Evolutionary conservation across 1,284 basidiomycete genomes (phyloP).

Genomic region (Puccinia brachypodii): DNA sequence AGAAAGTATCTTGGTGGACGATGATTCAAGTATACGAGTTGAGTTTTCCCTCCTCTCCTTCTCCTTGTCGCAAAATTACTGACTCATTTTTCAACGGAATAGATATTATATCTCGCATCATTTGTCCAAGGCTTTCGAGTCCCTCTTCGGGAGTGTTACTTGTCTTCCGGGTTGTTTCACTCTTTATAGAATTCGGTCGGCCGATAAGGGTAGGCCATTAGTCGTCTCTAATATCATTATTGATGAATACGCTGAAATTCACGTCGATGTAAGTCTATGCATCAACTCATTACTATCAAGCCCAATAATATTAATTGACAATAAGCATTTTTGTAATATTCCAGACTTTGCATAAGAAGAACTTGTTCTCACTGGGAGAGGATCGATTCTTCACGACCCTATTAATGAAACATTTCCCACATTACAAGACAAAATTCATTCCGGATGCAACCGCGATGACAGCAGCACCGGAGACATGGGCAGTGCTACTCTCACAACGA

Average conservation of each 20-base stretch:
- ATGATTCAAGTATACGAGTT: conserved; percentile 82
- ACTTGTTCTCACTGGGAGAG: conserved; percentile 91
- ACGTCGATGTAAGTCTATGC: conserved; percentile 94
- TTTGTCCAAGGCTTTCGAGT: conserved; percentile 96
- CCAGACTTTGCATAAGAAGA: conserved; percentile 59
- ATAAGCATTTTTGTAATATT: too few relatives aligned
- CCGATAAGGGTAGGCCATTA: conserved; percentile 67
- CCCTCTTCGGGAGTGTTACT: conserved; percentile 94
- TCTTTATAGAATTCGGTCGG: conserved; percentile 78
- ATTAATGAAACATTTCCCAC: conserved; percentile 87
- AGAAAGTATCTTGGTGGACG: conserved; percentile 88
- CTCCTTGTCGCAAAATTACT: not conserved
- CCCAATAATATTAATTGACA: too few relatives aligned
- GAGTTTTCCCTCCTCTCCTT: not conserved
- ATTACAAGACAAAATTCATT: conserved; percentile 89
- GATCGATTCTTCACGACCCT: conserved; percentile 97
- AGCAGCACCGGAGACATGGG: conserved; percentile 89
- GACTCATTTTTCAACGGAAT: not conserved
- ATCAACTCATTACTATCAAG: conserved; percentile 59
- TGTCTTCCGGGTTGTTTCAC: conserved; percentile 97
- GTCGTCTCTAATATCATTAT: conserved; percentile 76
- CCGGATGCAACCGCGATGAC: conserved; percentile 89
- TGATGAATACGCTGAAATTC: conserved; percentile 90
- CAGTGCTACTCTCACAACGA: conserved; percentile 90
- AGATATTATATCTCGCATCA: conserved; percentile 69